Percentiles rank a stretch among this genome's conserved stretches.
These are phyloP conservation scores for Amanita molliuscula DNA, from an alignment of 768 basidiomycete species.

Conservation along the genomic window DNA sequence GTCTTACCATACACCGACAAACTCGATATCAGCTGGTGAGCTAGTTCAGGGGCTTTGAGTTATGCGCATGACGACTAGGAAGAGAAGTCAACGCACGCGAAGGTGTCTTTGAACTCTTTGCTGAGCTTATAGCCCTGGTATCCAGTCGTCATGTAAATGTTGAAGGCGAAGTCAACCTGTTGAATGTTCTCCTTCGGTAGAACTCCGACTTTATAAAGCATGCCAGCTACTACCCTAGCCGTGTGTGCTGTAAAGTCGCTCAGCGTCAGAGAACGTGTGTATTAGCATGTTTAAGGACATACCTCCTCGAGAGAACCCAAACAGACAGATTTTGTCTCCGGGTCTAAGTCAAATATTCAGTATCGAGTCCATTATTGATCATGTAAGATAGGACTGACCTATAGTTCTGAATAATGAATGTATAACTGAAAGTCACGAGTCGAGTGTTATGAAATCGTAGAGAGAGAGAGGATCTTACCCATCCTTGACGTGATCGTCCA, in stretches of 20 bases:
- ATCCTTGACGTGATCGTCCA: conserved; percentile 21
- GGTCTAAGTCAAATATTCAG: conserved; percentile 8
- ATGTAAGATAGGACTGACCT: conserved; percentile 7
- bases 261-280: background rate
- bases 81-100: conserved; percentile 11
- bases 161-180: conserved; percentile 24
- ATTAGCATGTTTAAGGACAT: background rate
- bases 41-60: background rate
- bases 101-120: conserved; percentile 22
- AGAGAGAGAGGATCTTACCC: conserved; percentile 14
- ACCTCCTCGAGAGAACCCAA: conserved; percentile 21
- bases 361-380: no score
- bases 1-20: conserved; percentile 23
- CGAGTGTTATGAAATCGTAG: no score
- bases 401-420: conserved; percentile 16
- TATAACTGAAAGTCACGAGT: conserved; percentile 9
- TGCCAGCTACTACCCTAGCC: conserved; percentile 20
- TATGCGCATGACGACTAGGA: background rate
- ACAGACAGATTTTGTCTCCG: conserved; percentile 20
- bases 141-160: conserved; percentile 20
- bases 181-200: conserved; percentile 20
- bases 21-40: conserved; percentile 18
- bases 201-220: conserved; percentile 24
- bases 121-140: conserved; percentile 19
- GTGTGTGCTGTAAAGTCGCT: conserved; percentile 12